These are phyloP conservation scores for Colletotrichum australisinense DNA, from an alignment of 2,329 filamentous ascomycete species.

Conservation along the genomic window DNA sequence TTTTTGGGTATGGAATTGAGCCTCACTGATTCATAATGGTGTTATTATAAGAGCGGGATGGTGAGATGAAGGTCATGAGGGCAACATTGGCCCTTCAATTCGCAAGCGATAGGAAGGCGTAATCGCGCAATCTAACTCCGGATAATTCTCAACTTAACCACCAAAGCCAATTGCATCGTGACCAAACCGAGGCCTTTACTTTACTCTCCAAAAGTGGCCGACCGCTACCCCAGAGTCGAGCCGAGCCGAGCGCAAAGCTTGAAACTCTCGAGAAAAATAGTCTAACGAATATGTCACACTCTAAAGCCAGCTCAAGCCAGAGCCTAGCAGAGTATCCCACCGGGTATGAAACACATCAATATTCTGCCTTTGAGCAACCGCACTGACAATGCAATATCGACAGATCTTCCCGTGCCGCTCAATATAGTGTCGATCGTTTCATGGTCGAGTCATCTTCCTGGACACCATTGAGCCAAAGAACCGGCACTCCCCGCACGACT, in stretches of 20 bases:
- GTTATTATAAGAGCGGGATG: not conserved
- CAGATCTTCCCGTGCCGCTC: slow-evolving; percentile 1
- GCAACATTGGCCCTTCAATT: not conserved
- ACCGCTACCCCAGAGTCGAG: not conserved
- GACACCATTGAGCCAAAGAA: slow-evolving; percentile 7
- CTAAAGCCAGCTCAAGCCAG: slow-evolving; percentile 3
- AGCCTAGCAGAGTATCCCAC: not conserved
- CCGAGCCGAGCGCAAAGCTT: not conserved
- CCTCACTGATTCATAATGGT: not conserved
- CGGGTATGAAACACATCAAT: not conserved
- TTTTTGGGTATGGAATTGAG: not conserved
- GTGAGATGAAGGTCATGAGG: not conserved
- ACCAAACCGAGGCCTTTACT: not conserved
- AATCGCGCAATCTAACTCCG: not conserved
- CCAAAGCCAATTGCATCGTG: not conserved
- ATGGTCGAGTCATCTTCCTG: slow-evolving; percentile 20
- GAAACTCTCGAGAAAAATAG: not conserved
- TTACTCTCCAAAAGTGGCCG: not conserved
- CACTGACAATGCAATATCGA: slow-evolving; percentile 11
- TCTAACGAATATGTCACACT: slow-evolving; percentile 5
- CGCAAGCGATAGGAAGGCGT: no score
- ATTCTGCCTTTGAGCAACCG: not conserved
- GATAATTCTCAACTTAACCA: not conserved
- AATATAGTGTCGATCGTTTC: slow-evolving; percentile 31
- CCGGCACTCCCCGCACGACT: not conserved